These are phyloP conservation scores for Endocladia muricata DNA, from an alignment of 31 red algal genomes.

Conservation along the genomic window DNA sequence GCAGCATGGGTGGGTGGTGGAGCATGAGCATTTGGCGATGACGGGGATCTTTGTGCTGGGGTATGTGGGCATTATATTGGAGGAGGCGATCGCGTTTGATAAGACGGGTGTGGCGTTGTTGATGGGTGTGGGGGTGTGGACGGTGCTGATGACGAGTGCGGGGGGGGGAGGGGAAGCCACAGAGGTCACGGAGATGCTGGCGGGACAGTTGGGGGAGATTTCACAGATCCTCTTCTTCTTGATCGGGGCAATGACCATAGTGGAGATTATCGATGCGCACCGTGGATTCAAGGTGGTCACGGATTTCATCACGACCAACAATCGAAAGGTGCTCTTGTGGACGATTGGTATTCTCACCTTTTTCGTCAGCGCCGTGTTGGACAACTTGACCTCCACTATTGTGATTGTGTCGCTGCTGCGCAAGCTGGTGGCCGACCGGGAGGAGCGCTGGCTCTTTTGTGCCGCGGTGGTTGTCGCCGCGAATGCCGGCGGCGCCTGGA, in stretches of 20 bases:
- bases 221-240: slow-evolving; percentile 94
- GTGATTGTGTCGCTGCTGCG: slow-evolving; percentile 93
- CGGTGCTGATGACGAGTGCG: slow-evolving; percentile 59
- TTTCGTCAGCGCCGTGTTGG: slow-evolving; percentile 89
- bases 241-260: slow-evolving; percentile 95
- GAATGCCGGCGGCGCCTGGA: slow-evolving; percentile 97
- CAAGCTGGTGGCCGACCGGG: slow-evolving; percentile 79
- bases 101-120: slow-evolving; percentile 93
- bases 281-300: slow-evolving; percentile 95
- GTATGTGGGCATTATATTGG: slow-evolving; percentile 92
- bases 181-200: slow-evolving; percentile 46
- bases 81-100: slow-evolving; percentile 89
- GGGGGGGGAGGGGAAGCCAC: slow-evolving; percentile 19
- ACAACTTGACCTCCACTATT: slow-evolving; percentile 97
- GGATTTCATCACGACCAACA: slow-evolving; percentile 78
- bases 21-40: slow-evolving; percentile 76
- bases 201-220: slow-evolving; percentile 67
- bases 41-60: slow-evolving; percentile 82
- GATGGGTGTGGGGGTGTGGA: slow-evolving; percentile 87
- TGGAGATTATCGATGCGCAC: slow-evolving; percentile 97
- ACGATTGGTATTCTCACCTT: slow-evolving; percentile 91
- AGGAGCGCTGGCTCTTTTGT: slow-evolving; percentile 86
- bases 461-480: slow-evolving; percentile 95
- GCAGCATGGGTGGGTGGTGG: slow-evolving; percentile 79
- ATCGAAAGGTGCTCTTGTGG: slow-evolving; percentile 80